Evolutionary conservation across 129 eudicot genomes (phyloP).

Genomic region (Rutidosis leptorrhynchoides): DNA sequence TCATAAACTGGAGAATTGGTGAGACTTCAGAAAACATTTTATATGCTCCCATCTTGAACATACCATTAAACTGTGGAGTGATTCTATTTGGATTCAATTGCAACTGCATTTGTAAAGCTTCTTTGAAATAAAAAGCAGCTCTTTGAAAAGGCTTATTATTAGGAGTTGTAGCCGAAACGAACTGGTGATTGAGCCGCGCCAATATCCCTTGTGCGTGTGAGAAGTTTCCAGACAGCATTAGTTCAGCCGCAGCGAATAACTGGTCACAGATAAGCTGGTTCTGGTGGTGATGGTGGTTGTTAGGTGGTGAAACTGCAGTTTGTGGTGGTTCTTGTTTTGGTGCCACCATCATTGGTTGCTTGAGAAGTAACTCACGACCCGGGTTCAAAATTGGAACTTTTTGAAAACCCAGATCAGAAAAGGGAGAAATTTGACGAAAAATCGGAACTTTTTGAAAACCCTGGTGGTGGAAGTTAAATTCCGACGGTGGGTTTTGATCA

Average conservation of each 20-base stretch:
- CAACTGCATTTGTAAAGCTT: conserved; percentile 41
- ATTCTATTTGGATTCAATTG: conserved; percentile 24
- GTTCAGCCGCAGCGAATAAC: conserved; percentile 54
- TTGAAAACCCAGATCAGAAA: conserved; percentile 13
- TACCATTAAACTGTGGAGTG: conserved; percentile 42
- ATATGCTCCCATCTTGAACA: conserved; percentile 70
- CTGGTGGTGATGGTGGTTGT: conserved; percentile 37
- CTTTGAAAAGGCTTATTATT: conserved; percentile 57
- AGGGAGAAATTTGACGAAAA: neutral
- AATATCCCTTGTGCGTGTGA: conserved; percentile 86
- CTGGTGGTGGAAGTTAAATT: conserved; percentile 19
- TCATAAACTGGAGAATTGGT: conserved; percentile 51
- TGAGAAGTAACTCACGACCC: conserved; percentile 27
- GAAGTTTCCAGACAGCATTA: conserved; percentile 57
- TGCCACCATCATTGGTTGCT: conserved; percentile 36
- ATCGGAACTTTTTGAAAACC: conserved; percentile 15
- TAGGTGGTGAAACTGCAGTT: conserved; percentile 7
- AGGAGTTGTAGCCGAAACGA: conserved; percentile 34
- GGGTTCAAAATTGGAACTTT: conserved; percentile 3
- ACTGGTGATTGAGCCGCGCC: conserved; percentile 98
- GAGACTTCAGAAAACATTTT: conserved; percentile 60
- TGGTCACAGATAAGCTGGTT: conserved; percentile 56
- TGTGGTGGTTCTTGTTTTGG: conserved; percentile 22
- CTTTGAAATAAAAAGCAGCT: conserved; percentile 56
- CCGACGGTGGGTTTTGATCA: conserved; percentile 29